Percentiles rank a stretch among this genome's conserved stretches.
phyloP scores from a whole-genome alignment of 2,329 filamentous ascomycete genomes.

The Xylaria sp. region DNA sequence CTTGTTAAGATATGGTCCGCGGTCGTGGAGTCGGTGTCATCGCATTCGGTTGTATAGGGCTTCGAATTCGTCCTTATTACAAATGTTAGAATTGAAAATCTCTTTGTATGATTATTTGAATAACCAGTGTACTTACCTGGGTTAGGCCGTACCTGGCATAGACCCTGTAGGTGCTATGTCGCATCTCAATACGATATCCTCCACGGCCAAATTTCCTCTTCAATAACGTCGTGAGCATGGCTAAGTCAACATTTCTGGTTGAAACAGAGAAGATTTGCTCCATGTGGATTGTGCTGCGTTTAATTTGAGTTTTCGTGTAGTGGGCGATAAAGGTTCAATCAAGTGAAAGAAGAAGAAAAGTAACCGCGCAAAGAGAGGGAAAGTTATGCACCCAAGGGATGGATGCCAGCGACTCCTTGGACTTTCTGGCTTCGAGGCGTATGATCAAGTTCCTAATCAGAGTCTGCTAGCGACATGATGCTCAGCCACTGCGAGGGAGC shows the following conservation, averaged over 20 bases:
- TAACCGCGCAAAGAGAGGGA: too few relatives aligned
- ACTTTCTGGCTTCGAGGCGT: too few relatives aligned
- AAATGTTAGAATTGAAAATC: neutral
- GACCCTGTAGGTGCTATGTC: neutral
- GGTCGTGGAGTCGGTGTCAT: neutral
- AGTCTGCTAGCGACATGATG: too few relatives aligned
- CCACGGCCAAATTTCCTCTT: constrained; percentile 1
- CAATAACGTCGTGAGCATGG: neutral
- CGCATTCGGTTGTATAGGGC: neutral
- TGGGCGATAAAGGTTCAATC: neutral
- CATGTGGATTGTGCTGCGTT: neutral
- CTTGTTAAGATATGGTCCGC: neutral
- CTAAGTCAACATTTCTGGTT: neutral
- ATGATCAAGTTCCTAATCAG: too few relatives aligned
- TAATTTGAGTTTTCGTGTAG: neutral
- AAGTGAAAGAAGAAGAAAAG: too few relatives aligned
- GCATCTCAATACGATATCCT: constrained; percentile 5
- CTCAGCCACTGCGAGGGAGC: too few relatives aligned
- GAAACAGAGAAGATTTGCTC: neutral
- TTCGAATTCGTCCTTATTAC: neutral
- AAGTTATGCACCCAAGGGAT: too few relatives aligned
- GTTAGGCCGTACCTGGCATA: neutral
- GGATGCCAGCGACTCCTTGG: too few relatives aligned
- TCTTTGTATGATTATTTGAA: neutral
- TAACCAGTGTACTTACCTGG: neutral